Evolutionary conservation across 2,329 filamentous ascomycete genomes (phyloP).

Genomic region (Daldinia eschscholtzii): DNA sequence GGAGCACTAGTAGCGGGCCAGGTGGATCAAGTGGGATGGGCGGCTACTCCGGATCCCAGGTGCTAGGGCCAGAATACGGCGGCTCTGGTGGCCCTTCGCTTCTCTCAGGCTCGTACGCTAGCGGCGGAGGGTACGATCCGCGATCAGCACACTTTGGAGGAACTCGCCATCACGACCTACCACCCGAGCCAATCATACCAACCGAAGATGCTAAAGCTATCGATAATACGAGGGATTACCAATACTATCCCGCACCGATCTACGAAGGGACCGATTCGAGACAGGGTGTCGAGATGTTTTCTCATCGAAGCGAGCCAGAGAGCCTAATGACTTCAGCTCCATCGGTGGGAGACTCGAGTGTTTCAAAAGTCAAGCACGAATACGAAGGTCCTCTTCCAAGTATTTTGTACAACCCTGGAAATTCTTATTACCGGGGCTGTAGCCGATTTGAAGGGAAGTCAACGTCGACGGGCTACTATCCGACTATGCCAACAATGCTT

Average conservation of each 20-base stretch:
- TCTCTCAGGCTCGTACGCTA: constrained; percentile 56
- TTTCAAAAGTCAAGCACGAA: constrained; percentile 64
- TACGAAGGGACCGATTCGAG: constrained; percentile 63
- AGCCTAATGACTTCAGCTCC: constrained; percentile 49
- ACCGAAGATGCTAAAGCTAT: constrained; percentile 66
- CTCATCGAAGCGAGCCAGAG: constrained; percentile 53
- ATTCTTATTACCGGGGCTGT: constrained; percentile 59
- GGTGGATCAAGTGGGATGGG: constrained; percentile 73
- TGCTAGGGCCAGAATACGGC: constrained; percentile 57
- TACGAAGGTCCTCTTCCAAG: constrained; percentile 62
- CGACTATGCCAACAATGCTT: constrained; percentile 62
- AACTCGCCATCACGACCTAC: constrained; percentile 62
- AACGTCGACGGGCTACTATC: constrained; percentile 66
- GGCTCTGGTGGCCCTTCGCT: constrained; percentile 54
- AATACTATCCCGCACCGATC: constrained; percentile 66
- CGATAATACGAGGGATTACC: constrained; percentile 63
- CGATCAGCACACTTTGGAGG: constrained; percentile 58
- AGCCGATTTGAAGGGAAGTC: constrained; percentile 67
- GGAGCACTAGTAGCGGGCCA: constrained; percentile 76
- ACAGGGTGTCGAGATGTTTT: constrained; percentile 64
- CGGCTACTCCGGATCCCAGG: constrained; percentile 57
- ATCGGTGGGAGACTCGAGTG: constrained; percentile 51
- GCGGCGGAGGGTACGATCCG: constrained; percentile 55
- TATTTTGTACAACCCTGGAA: constrained; percentile 61
- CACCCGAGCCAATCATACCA: constrained; percentile 64